Conservation (phyloP, 495 filamentous ascomycete species). For the Podospora conica region DNA sequence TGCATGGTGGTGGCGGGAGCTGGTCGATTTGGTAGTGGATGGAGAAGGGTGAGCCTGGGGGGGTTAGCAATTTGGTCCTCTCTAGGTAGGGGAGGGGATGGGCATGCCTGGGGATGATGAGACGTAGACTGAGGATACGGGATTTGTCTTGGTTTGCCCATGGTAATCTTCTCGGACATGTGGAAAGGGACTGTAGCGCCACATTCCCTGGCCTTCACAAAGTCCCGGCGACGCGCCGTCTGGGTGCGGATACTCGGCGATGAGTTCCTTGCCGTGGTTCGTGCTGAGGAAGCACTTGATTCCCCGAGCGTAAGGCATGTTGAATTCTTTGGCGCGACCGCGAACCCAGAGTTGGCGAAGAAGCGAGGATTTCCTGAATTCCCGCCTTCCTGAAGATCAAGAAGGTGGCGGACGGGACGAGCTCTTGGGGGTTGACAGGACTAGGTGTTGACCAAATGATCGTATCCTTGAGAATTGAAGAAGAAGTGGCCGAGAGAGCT, state of each 20-base stretch:
- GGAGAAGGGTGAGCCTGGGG: slow-evolving; percentile 39
- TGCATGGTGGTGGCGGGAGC: slow-evolving; percentile 23
- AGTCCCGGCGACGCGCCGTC: slow-evolving; percentile 40
- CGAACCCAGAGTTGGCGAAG: background rate
- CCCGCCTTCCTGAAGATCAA: background rate
- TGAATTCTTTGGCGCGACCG: background rate
- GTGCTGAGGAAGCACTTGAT: slow-evolving; percentile 38
- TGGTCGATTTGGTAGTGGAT: slow-evolving; percentile 37
- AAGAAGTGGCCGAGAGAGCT: background rate
- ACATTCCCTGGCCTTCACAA: slow-evolving; percentile 6
- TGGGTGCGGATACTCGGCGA: slow-evolving; percentile 48
- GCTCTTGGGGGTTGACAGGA: background rate
- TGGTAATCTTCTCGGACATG: too few relatives aligned
- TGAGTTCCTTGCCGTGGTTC: slow-evolving; percentile 21
- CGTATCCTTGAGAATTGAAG: background rate
- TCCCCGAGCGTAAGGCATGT: slow-evolving; percentile 45
- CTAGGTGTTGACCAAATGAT: too few relatives aligned
- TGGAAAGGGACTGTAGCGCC: background rate
- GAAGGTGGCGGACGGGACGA: background rate
- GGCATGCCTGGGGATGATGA: slow-evolving; percentile 41
- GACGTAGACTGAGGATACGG: slow-evolving; percentile 43
- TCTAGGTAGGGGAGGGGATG: too few relatives aligned
- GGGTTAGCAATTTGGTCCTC: background rate
- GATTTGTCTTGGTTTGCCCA: slow-evolving; percentile 30
- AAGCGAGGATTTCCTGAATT: background rate